A percentile compares a stretch with the other conserved stretches of the same genome.
Evolutionary conservation across 2,329 filamentous ascomycete species (phyloP).

Genomic region (Metarhizium humberi): DNA sequence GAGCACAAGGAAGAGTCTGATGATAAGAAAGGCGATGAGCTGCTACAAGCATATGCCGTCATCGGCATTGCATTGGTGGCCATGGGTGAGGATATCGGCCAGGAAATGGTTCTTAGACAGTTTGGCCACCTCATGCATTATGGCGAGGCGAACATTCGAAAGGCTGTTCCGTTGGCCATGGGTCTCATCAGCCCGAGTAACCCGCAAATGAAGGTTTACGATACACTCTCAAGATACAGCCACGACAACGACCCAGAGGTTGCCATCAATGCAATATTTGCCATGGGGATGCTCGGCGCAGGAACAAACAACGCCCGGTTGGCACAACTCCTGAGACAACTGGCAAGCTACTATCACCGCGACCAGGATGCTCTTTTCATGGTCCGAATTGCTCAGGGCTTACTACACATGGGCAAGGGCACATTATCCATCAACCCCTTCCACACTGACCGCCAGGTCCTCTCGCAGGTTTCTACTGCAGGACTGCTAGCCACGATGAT

Average conservation of each 20-base stretch:
- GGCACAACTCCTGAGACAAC: slow-evolving; percentile 84
- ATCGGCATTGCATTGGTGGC: slow-evolving; percentile 88
- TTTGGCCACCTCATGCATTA: slow-evolving; percentile 99
- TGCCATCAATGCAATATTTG: slow-evolving; percentile 96
- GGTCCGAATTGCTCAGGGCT: slow-evolving; percentile 95
- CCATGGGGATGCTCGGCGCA: slow-evolving; percentile 93
- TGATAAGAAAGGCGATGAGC: slow-evolving; percentile 89
- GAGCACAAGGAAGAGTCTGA: slow-evolving; percentile 93
- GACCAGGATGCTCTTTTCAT: slow-evolving; percentile 96
- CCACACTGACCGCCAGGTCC: slow-evolving; percentile 93
- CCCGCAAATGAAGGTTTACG: slow-evolving; percentile 99
- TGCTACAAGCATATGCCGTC: slow-evolving; percentile 93
- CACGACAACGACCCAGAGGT: slow-evolving; percentile 99
- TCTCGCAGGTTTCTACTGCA: slow-evolving; percentile 83
- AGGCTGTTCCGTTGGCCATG: slow-evolving; percentile 93
- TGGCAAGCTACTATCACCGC: slow-evolving; percentile 96
- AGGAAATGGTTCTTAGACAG: slow-evolving; percentile 96
- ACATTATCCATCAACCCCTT: slow-evolving; percentile 96
- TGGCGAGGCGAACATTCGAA: slow-evolving; percentile 92
- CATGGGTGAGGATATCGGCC: slow-evolving; percentile 97
- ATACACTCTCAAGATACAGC: slow-evolving; percentile 92
- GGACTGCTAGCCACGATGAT: slow-evolving; percentile 85
- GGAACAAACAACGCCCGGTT: slow-evolving; percentile 97
- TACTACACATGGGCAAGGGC: slow-evolving; percentile 98
- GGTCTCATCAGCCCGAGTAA: slow-evolving; percentile 95